Conservation (phyloP, 352 stramenopile species). For the Globisporangium carolinianum region DNA sequence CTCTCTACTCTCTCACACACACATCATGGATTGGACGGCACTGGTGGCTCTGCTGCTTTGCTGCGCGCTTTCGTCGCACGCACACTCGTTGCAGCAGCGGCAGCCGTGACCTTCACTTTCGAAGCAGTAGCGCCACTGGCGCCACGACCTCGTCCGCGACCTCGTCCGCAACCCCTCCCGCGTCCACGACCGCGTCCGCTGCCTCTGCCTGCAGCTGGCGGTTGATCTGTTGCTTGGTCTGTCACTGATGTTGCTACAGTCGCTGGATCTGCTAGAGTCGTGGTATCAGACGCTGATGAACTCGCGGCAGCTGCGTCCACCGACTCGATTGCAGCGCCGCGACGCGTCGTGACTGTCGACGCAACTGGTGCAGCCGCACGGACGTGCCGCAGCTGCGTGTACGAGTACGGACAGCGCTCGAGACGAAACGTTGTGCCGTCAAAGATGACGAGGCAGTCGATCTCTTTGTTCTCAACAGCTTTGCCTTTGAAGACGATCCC, state of each 20-base stretch:
- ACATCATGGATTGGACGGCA: no score
- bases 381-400: constrained; percentile 70
- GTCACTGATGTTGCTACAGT: neutral
- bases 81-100: neutral
- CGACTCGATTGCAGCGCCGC: neutral
- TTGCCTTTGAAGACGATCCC: constrained; percentile 81
- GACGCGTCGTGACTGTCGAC: neutral
- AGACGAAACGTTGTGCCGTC: constrained; percentile 58
- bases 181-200: constrained; percentile 3
- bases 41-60: no score
- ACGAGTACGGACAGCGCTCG: constrained; percentile 61
- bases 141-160: neutral
- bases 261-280: no score
- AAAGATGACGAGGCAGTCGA: constrained; percentile 78
- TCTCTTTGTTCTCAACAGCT: constrained; percentile 67
- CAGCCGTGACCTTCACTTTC: neutral
- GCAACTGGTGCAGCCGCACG: constrained; percentile 17
- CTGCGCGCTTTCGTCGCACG: neutral
- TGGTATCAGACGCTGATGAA: no score
- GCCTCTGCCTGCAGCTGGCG: constrained; percentile 1
- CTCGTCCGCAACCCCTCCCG: constrained; percentile 1
- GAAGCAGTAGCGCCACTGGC: neutral
- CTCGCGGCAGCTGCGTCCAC: no score
- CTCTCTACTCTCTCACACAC: no score
- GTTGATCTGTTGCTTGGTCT: neutral